Conservation (phyloP, 495 filamentous ascomycete species). For the Amorphotheca resinae region DNA sequence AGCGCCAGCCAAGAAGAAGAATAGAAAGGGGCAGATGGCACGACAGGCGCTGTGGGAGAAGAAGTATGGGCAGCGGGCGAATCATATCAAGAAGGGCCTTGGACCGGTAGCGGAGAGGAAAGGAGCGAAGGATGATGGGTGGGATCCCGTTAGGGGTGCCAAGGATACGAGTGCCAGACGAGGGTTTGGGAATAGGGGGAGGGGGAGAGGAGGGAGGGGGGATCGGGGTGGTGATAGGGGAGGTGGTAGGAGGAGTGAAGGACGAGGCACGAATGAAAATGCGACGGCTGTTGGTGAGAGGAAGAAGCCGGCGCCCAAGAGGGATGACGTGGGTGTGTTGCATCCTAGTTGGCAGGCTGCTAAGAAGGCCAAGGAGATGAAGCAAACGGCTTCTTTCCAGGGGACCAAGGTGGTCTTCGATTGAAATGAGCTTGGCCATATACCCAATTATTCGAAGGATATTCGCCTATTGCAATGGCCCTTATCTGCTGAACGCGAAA, state of each 20-base stretch:
- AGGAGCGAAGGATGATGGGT: slow-evolving; percentile 24
- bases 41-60: slow-evolving; percentile 83
- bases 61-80: slow-evolving; percentile 68
- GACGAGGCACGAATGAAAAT: slow-evolving; percentile 13
- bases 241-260: slow-evolving; percentile 2
- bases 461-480: background rate
- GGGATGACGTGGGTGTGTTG: slow-evolving; percentile 50
- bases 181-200: slow-evolving; percentile 4
- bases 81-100: slow-evolving; percentile 42
- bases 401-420: slow-evolving; percentile 92
- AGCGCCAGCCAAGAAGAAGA: slow-evolving; percentile 43
- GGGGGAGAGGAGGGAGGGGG: background rate
- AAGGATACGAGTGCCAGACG: slow-evolving; percentile 11
- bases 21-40: slow-evolving; percentile 79
- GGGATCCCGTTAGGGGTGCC: slow-evolving; percentile 28
- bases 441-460: background rate
- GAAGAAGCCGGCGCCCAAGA: slow-evolving; percentile 24
- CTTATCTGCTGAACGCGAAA: no score
- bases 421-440: slow-evolving; percentile 23
- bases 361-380: slow-evolving; percentile 68
- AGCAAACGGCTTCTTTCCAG: slow-evolving; percentile 49
- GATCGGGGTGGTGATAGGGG: slow-evolving; percentile 8
- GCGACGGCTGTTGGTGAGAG: slow-evolving; percentile 11
- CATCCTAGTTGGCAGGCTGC: slow-evolving; percentile 95
- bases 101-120: slow-evolving; percentile 3